Conservation (phyloP, 2,329 filamentous ascomycete species). For the Epichloe hybrida region DNA sequence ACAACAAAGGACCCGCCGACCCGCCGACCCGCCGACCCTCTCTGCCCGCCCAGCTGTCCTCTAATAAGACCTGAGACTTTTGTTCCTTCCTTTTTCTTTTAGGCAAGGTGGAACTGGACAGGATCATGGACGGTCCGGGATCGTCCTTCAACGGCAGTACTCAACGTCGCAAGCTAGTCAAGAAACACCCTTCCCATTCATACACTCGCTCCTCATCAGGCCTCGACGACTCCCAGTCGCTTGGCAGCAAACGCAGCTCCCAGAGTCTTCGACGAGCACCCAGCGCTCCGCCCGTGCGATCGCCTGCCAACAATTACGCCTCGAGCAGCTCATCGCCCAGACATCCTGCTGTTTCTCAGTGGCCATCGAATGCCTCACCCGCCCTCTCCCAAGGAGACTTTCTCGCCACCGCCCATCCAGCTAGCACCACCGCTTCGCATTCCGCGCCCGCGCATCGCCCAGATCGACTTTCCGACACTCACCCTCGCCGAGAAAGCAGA, state of each 20-base stretch:
- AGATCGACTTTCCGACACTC: constrained; percentile 10
- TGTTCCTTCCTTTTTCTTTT: background rate
- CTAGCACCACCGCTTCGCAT: constrained; percentile 4
- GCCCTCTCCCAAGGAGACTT: constrained; percentile 32
- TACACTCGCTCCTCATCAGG: constrained; percentile 34
- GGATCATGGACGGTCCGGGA: constrained; percentile 35
- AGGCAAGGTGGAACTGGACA: constrained; percentile 10
- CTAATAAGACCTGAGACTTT: constrained; percentile 10
- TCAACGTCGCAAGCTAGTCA: constrained; percentile 48
- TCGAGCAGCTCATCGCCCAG: constrained; percentile 36
- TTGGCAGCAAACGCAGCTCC: constrained; percentile 51
- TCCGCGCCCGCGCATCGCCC: constrained; percentile 8
- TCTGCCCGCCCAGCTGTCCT: constrained; percentile 1
- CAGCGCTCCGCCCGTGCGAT: constrained; percentile 40
- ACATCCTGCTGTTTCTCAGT: constrained; percentile 26
- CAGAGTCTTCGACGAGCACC: constrained; percentile 47
- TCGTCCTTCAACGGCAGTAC: constrained; percentile 31
- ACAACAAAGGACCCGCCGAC: background rate
- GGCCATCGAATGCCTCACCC: constrained; percentile 34
- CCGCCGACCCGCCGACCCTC: background rate
- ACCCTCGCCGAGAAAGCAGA: constrained; percentile 9
- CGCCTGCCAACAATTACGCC: constrained; percentile 34
- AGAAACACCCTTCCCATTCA: constrained; percentile 38
- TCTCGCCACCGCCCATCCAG: constrained; percentile 18
- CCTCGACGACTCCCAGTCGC: constrained; percentile 43